These are phyloP conservation scores for Aspergillus novofumigatus DNA, from an alignment of 2,329 filamentous ascomycete genomes.

Conservation along the genomic window DNA sequence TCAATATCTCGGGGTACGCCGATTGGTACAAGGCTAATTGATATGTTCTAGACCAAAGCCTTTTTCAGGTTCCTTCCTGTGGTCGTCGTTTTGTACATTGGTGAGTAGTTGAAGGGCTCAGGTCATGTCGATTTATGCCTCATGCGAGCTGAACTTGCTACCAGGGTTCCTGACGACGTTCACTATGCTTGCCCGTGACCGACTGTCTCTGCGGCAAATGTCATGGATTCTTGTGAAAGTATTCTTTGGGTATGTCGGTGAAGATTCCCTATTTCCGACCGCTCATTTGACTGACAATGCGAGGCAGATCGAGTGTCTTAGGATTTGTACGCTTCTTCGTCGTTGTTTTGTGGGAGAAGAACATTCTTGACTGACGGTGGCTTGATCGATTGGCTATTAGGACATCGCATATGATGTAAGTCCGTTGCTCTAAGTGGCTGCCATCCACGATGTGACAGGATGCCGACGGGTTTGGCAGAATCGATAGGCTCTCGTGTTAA, in stretches of 20 bases:
- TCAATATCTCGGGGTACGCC: neutral
- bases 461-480: slow-evolving; percentile 25
- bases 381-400: slow-evolving; percentile 39
- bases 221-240: slow-evolving; percentile 59
- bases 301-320: slow-evolving; percentile 49
- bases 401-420: slow-evolving; percentile 37
- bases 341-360: slow-evolving; percentile 5
- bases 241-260: slow-evolving; percentile 53
- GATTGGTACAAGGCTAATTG: slow-evolving; percentile 24
- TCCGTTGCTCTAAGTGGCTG: slow-evolving; percentile 24
- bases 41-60: slow-evolving; percentile 61
- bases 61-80: slow-evolving; percentile 79
- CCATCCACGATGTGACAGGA: slow-evolving; percentile 27
- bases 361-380: slow-evolving; percentile 31
- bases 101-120: slow-evolving; percentile 31
- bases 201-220: slow-evolving; percentile 53
- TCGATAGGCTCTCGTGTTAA: slow-evolving; percentile 37
- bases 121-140: neutral
- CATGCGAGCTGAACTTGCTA: slow-evolving; percentile 6
- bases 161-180: slow-evolving; percentile 78
- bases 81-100: slow-evolving; percentile 76
- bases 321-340: slow-evolving; percentile 51
- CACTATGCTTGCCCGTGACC: slow-evolving; percentile 55
- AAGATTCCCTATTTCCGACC: slow-evolving; percentile 14
- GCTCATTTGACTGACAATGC: slow-evolving; percentile 21